phyloP scores from a whole-genome alignment of 176 grass and related monocot genomes.

The Oryza nivara region DNA sequence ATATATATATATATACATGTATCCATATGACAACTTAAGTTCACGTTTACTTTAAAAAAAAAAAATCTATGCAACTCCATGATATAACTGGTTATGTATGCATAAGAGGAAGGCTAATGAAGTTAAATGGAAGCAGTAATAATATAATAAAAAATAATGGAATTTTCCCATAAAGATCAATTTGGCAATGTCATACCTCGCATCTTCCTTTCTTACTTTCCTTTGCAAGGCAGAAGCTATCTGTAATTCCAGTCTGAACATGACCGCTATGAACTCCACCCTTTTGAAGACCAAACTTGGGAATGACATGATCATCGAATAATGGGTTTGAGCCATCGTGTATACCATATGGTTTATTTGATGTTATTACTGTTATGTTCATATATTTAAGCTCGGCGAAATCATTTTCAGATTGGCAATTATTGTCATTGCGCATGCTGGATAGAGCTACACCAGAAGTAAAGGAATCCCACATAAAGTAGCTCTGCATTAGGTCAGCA shows the following conservation, averaged over 20 bases:
- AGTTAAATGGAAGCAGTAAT: slow-evolving; percentile 6
- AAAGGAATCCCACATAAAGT: slow-evolving; percentile 96
- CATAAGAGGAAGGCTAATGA: background rate
- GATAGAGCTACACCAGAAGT: slow-evolving; percentile 67
- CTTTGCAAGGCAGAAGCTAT: slow-evolving; percentile 68
- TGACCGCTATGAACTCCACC: slow-evolving; percentile 81
- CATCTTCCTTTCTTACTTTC: slow-evolving; percentile 72
- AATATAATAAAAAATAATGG: background rate
- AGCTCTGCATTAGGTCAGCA: slow-evolving; percentile 60
- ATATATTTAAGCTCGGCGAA: slow-evolving; percentile 76
- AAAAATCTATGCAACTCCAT: background rate
- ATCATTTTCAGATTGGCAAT: slow-evolving; percentile 64
- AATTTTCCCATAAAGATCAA: slow-evolving; percentile 15
- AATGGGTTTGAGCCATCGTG: slow-evolving; percentile 81
- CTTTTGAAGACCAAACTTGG: slow-evolving; percentile 67
- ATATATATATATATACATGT: background rate
- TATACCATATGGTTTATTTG: slow-evolving; percentile 71
- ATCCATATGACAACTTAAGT: background rate
- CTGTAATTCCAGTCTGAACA: slow-evolving; percentile 72
- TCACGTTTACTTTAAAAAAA: background rate
- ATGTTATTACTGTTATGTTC: slow-evolving; percentile 83
- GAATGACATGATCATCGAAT: slow-evolving; percentile 52
- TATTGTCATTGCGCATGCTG: slow-evolving; percentile 63
- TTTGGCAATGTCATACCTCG: slow-evolving; percentile 54
- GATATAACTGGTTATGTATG: background rate